A percentile compares a stretch with the other conserved stretches of the same genome.
phyloP scores from a whole-genome alignment of 176 grass and related monocot genomes.

The Carex pumila region DNA sequence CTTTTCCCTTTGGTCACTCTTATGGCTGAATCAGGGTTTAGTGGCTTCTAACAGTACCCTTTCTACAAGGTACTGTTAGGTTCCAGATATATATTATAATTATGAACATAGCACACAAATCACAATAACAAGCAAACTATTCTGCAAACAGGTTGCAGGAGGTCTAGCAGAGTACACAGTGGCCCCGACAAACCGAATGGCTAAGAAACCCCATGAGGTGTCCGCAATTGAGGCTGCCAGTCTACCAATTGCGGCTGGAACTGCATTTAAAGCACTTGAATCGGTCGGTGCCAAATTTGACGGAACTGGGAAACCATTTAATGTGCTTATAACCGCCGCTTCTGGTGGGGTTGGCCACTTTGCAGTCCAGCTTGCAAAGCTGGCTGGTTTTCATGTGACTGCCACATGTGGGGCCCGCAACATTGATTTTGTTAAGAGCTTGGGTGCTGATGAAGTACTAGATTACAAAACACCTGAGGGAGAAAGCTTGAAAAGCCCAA shows the following conservation, averaged over 20 bases:
- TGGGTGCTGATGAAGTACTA: slow-evolving; percentile 41
- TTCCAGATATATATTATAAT: neutral
- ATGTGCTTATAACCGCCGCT: slow-evolving; percentile 9
- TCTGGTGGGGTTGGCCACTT: slow-evolving; percentile 16
- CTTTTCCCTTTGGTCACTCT: neutral
- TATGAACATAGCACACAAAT: neutral
- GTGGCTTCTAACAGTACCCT: neutral
- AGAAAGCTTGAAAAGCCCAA: slow-evolving; percentile 11
- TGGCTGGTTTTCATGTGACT: slow-evolving; percentile 15
- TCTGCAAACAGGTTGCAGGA: slow-evolving; percentile 35
- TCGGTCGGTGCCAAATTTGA: slow-evolving; percentile 41
- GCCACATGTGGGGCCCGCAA: slow-evolving; percentile 48
- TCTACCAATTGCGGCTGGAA: slow-evolving; percentile 38
- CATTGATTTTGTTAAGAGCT: slow-evolving; percentile 11
- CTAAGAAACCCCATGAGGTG: slow-evolving; percentile 12
- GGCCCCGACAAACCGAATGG: neutral
- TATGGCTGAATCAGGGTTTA: neutral
- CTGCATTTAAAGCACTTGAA: slow-evolving; percentile 30
- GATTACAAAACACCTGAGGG: slow-evolving; percentile 37
- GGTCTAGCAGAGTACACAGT: slow-evolving; percentile 53
- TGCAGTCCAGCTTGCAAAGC: slow-evolving; percentile 21
- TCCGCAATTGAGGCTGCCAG: slow-evolving; percentile 30
- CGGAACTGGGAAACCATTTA: slow-evolving; percentile 25
- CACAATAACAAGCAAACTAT: neutral
- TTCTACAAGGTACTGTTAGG: neutral